Evolutionary conservation across 345 rosid species (phyloP).

Genomic region (Eucalyptus pumila): DNA sequence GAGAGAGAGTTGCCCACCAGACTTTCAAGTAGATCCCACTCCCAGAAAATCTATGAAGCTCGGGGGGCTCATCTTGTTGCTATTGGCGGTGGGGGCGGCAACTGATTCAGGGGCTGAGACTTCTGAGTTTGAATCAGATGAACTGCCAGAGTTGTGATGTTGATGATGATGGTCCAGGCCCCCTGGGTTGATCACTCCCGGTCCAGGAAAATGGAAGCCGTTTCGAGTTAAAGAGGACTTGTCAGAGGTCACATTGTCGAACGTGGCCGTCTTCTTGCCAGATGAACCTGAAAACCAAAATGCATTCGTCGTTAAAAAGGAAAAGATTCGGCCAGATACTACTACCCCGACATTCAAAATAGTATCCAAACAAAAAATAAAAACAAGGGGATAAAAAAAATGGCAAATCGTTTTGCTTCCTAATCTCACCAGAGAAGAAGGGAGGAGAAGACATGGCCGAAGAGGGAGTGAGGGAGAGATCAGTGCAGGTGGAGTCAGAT

Average conservation of each 20-base stretch:
- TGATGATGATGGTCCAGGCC: not conserved
- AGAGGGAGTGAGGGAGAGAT: constrained; percentile 1
- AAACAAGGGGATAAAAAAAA: not conserved
- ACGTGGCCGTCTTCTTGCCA: not conserved
- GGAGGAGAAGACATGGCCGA: not conserved
- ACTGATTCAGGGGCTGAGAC: not conserved
- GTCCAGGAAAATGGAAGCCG: not conserved
- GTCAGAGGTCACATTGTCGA: not conserved
- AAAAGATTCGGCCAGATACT: not conserved
- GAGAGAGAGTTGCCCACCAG: not conserved
- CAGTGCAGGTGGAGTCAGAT: not conserved
- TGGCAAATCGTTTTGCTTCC: not conserved
- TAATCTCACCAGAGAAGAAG: not conserved
- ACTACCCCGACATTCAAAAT: not conserved
- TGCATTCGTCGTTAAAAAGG: not conserved
- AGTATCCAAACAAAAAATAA: too few species aligned
- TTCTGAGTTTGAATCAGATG: not conserved
- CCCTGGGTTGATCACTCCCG: not conserved
- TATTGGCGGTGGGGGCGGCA: not conserved
- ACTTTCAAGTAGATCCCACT: not conserved
- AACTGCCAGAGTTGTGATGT: not conserved
- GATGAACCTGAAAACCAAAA: not conserved
- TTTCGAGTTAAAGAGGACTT: not conserved
- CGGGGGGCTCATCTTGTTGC: not conserved
- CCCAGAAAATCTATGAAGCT: constrained; percentile 3